A percentile compares a stretch with the other conserved stretches of the same genome.
Evolutionary conservation across 805 yeast genomes (phyloP).

Genomic region (Limtongia smithiae): DNA sequence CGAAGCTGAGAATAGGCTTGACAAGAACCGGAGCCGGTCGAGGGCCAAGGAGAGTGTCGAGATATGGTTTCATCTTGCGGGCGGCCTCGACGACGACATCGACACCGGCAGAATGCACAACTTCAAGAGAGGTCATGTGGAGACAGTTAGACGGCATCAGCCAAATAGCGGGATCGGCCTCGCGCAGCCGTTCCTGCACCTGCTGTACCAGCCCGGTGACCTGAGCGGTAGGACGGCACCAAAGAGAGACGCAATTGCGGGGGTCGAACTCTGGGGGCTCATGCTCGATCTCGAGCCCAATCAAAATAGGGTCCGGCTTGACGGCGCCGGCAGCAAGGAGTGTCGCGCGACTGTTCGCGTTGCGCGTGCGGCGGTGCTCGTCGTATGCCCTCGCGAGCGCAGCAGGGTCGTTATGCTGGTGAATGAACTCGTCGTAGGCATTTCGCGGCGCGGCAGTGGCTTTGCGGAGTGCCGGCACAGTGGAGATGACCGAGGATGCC

Average conservation of each 20-base stretch:
- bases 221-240: constrained; percentile 22
- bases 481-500: neutral
- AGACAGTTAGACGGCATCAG: constrained; percentile 30
- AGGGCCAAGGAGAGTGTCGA: constrained; percentile 16
- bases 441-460: neutral
- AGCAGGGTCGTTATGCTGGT: constrained; percentile 8
- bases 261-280: constrained; percentile 25
- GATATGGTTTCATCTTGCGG: constrained; percentile 5
- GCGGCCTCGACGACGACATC: constrained; percentile 4
- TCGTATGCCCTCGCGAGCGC: constrained; percentile 20
- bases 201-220: constrained; percentile 11
- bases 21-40: constrained; percentile 22
- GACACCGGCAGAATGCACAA: constrained; percentile 21
- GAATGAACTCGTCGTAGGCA: constrained; percentile 13
- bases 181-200: constrained; percentile 13
- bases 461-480: too few relatives aligned
- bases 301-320: constrained; percentile 20
- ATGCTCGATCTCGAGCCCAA: constrained; percentile 21
- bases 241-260: constrained; percentile 24
- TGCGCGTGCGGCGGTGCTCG: constrained; percentile 19
- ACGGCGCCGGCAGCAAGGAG: constrained; percentile 9
- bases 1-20: constrained; percentile 20
- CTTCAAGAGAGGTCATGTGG: constrained; percentile 28
- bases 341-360: constrained; percentile 5
- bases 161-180: constrained; percentile 22